Percentiles rank a stretch among this genome's conserved stretches.
Conservation (phyloP, 176 grass and related monocot species). For the Zoysia japonica region DNA sequence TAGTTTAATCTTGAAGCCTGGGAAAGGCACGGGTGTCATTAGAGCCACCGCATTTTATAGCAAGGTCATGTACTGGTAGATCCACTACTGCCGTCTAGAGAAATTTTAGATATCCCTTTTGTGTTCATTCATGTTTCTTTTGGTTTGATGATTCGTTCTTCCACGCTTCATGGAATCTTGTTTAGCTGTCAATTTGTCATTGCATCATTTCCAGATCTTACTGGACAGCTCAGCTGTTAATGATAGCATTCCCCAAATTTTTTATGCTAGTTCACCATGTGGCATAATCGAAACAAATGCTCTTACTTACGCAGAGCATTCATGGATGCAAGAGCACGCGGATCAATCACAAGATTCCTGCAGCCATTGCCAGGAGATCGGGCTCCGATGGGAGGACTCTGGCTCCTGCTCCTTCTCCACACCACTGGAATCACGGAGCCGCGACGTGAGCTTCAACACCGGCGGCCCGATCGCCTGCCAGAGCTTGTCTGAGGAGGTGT, state of each 20-base stretch:
- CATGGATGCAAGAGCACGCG: constrained; percentile 68
- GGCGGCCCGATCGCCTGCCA: constrained; percentile 38
- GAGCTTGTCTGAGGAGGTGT: constrained; percentile 47
- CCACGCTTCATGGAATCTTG: constrained; percentile 41
- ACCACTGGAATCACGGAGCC: constrained; percentile 41
- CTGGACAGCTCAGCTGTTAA: constrained; percentile 20
- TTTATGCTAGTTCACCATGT: constrained; percentile 15
- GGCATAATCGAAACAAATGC: constrained; percentile 15
- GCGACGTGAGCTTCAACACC: constrained; percentile 78
- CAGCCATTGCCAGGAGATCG: constrained; percentile 37
- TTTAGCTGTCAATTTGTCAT: constrained; percentile 33
- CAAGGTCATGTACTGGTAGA: constrained; percentile 45
- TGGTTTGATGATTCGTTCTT: constrained; percentile 32
- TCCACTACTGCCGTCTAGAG: constrained; percentile 10
- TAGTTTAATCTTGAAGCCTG: constrained; percentile 46
- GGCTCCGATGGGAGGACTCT: constrained; percentile 30
- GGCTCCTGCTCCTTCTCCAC: constrained; percentile 68
- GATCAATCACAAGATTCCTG: constrained; percentile 51
- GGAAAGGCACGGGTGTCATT: constrained; percentile 12
- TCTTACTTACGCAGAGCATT: constrained; percentile 55
- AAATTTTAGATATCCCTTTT: constrained; percentile 11
- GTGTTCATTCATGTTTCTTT: not conserved
- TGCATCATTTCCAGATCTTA: constrained; percentile 26
- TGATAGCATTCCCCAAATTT: constrained; percentile 15
- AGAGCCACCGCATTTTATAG: not conserved